Evolutionary conservation across 345 rosid species (phyloP).

Genomic region (Stellera chamaejasme): DNA sequence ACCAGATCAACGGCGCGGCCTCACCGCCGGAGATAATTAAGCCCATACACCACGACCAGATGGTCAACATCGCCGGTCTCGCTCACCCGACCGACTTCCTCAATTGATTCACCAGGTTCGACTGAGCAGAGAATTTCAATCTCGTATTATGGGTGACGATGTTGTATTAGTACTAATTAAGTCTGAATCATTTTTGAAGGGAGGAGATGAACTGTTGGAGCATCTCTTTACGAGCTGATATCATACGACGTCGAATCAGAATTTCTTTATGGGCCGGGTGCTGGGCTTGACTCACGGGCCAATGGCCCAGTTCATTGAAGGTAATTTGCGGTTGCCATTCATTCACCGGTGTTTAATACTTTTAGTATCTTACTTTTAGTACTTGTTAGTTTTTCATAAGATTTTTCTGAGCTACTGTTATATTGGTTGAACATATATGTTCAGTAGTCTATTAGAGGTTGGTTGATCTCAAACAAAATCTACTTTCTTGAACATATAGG

Average conservation of each 20-base stretch:
- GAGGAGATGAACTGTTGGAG: slow-evolving; percentile 37
- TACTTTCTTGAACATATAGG: neutral
- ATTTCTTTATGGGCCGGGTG: slow-evolving; percentile 63
- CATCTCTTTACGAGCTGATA: slow-evolving; percentile 34
- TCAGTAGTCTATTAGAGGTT: slow-evolving; percentile 49
- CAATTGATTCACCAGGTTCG: slow-evolving; percentile 21
- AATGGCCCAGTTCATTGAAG: slow-evolving; percentile 53
- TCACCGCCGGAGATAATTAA: slow-evolving; percentile 20
- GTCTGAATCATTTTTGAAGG: slow-evolving; percentile 16
- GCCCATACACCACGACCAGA: slow-evolving; percentile 46
- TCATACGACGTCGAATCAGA: slow-evolving; percentile 23
- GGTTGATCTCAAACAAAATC: neutral
- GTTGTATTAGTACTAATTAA: too few relatives aligned
- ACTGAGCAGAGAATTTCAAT: neutral
- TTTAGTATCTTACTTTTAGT: too few relatives aligned
- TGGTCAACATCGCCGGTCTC: slow-evolving; percentile 28
- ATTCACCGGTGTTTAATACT: slow-evolving; percentile 41
- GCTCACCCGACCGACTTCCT: slow-evolving; percentile 29
- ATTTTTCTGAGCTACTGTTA: too few relatives aligned
- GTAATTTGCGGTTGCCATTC: slow-evolving; percentile 55
- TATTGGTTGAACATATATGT: too few relatives aligned
- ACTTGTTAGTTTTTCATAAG: too few relatives aligned
- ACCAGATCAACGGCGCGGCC: slow-evolving; percentile 44
- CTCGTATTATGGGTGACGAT: neutral
- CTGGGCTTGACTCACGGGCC: slow-evolving; percentile 36